Conservation (phyloP, 108 stramenopile genomes). For the Pseudonitzschia delicatissima region DNA sequence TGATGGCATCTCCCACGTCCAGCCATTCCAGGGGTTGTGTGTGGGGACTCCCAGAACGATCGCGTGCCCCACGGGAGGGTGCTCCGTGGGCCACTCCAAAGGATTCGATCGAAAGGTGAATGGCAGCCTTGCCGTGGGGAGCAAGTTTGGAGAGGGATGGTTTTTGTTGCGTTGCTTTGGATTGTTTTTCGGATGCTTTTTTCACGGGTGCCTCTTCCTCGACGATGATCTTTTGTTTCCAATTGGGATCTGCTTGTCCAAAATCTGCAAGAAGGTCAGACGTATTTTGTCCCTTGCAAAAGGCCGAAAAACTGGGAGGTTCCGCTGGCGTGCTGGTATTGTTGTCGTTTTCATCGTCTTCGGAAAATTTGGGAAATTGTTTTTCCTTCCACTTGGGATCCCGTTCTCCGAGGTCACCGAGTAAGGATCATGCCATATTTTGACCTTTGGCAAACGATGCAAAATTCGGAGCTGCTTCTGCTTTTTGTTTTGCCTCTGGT, state of each 20-base stretch:
- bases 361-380: not conserved
- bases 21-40: slow-evolving; percentile 59
- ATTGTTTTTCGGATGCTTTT: not conserved
- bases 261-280: slow-evolving; percentile 62
- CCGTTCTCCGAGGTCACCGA: slow-evolving; percentile 63
- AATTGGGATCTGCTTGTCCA: slow-evolving; percentile 73
- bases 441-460: not conserved
- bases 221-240: slow-evolving; percentile 33
- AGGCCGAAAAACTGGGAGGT: not conserved
- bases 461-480: not conserved
- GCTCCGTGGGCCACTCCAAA: slow-evolving; percentile 79
- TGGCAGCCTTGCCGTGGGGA: slow-evolving; percentile 64
- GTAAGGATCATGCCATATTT: not conserved
- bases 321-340: not conserved
- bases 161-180: not conserved
- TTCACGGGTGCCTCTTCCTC: not conserved
- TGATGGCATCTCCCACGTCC: slow-evolving; percentile 59
- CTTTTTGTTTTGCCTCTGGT: not conserved
- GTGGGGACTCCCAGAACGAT: slow-evolving; percentile 54
- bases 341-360: slow-evolving; percentile 10
- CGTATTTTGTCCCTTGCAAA: slow-evolving; percentile 17
- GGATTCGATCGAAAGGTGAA: slow-evolving; percentile 68
- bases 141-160: slow-evolving; percentile 24
- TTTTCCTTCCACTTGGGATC: slow-evolving; percentile 67
- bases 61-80: slow-evolving; percentile 21